Base-by-base conservation (phyloP, 2,329 filamentous ascomycete genomes). In the Arthrobotrys megalospora region DNA sequence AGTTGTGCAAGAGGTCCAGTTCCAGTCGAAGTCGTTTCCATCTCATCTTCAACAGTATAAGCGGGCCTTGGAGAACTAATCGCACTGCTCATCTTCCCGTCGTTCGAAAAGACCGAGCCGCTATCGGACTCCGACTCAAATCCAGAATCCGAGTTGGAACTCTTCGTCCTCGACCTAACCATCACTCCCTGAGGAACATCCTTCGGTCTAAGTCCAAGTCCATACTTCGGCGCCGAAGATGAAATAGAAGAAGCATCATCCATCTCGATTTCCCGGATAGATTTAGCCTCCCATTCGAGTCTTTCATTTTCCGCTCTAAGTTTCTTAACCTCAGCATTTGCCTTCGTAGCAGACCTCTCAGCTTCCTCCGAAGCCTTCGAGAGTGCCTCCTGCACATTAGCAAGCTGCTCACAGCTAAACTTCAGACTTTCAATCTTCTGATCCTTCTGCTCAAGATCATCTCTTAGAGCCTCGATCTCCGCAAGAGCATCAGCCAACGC, bases 61-160 rank as follows among this genome's bases (percentile, higher is more conserved):
- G 50, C 63, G 3, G 73, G 73, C 1, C 50, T 60, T 6, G 66
- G 66, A 16, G 73, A 77, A 16, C 47, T 45, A 10, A 50, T 43
- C 11, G 50, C 28, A 14, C 55, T 70, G 11, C 34, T 36, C 48
- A 63, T 43, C 43, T 63, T 62, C 1, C 34, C 34, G n/a, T 77
- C 73, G 19, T 71, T 68, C 7, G 73, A 77, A 32, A 71, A 77
- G n/a, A 77, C 62, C 3, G 73, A 77, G 14, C 60, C 73, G 47
- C 67, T 77, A 53, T 77, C 73, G 5, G 55, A 58, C 43, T 77
- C 73, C 24, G 55, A 66, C 60, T 77, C 73, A 60, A 77, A 77
- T 77, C 73, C 73, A 14, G 73, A 77, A 77, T 77, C 73, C 66
- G 73, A 77, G 60, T 77, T 77, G 43, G 73, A 77, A 52, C 73